Conservation (phyloP, 768 basidiomycete species). For the Podaxis sp. region DNA sequence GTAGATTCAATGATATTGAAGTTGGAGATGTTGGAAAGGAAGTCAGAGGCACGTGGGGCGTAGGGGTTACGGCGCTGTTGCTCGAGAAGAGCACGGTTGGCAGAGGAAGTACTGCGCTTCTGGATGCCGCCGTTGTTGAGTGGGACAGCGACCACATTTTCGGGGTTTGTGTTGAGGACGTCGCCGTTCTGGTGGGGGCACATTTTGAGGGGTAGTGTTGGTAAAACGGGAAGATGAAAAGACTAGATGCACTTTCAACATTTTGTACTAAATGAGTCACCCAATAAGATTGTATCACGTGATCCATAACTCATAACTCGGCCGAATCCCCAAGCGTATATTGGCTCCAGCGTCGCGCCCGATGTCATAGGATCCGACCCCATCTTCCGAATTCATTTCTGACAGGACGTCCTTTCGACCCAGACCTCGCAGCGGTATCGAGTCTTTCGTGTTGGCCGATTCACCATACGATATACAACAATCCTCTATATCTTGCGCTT, state of each 20-base stretch:
- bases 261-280: conserved; percentile 2
- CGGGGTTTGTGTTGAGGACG: conserved; percentile 33
- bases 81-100: conserved; percentile 29
- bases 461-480: no score
- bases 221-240: conserved; percentile 11
- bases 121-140: conserved; percentile 40
- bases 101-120: conserved; percentile 38
- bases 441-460: no score
- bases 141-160: conserved; percentile 73
- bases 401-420: no score
- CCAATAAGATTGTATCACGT: conserved; percentile 6
- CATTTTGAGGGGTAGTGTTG: conserved; percentile 35
- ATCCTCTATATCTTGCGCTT: no score
- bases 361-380: no score
- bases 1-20: conserved; percentile 98
- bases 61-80: conserved; percentile 67
- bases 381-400: no score
- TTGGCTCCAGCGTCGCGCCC: no score
- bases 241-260: not conserved
- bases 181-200: conserved; percentile 59
- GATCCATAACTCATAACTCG: not conserved
- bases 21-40: conserved; percentile 88
- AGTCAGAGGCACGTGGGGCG: conserved; percentile 87
- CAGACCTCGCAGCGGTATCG: no score
- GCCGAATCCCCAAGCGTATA: conserved; percentile 5